Base-by-base conservation (phyloP, 2,329 filamentous ascomycete species). In the Claviceps arundinis region DNA sequence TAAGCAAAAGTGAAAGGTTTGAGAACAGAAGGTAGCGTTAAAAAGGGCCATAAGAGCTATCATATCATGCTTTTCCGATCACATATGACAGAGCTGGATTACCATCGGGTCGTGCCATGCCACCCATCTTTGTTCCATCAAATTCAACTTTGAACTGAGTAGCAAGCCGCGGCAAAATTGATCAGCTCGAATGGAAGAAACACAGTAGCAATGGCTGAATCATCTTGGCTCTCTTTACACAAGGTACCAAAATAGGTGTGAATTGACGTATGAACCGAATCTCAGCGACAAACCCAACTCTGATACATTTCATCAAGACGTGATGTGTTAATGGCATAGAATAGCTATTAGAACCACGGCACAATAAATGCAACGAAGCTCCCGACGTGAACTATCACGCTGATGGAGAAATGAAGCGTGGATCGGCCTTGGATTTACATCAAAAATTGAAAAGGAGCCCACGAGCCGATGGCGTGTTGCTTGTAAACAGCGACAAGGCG, bases 201-300 rank as follows among this genome's bases (percentile, higher is more conserved):
- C 56, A 81, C 62, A 52, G 81, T 69, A 24, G 73, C 70, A 45
- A 84, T 66, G 57, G 75, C 76, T 30, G 82, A 63, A 2, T 71
- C 74, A 4, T 73, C 74, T 59, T 72, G 70, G 64, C 72, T 79
- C 65, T 82, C 73, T 54, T 65, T 70, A 65, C 80, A 84, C 48
- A 84, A 64, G 0, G 72, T 73, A 16, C 70, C 72, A 60, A 80
- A 84, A 59, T 78, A 69, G 34, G 81, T 79, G 55, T 72, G 65
- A 38, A 67, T 61, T 16, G 60, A 58, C 76, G 9, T 30, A 30
- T 30, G 26, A 9, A 9, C 8, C 26, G 8, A 30, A 30, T 30
- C 26, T 80, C 80, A 84, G 56, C 77, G 77, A 63, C 80, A 84
- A 42, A 73, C 76, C 80, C 80, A 84, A 64, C 76, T 80, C 60